Conservation (phyloP, 768 basidiomycete species). For the Leccinum olivaceopallidum region DNA sequence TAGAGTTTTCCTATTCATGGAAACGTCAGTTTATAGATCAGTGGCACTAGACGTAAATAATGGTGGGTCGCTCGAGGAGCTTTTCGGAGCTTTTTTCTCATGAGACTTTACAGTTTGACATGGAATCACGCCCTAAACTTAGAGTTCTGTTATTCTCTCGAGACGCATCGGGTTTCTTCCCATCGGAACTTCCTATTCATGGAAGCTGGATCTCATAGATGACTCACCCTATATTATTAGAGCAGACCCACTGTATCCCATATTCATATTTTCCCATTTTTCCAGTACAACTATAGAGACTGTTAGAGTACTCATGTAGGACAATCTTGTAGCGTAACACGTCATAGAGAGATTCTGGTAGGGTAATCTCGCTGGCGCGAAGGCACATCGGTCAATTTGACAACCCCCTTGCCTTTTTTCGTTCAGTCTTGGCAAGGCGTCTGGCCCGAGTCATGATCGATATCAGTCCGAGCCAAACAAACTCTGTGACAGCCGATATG, state of each 20-base stretch:
- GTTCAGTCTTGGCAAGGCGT: not conserved
- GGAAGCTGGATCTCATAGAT: not conserved
- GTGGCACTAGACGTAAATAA: not conserved
- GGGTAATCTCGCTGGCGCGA: not conserved
- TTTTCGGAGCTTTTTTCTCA: slow-evolving; percentile 3
- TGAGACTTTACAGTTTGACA: not conserved
- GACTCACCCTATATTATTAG: not conserved
- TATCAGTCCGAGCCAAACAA: not conserved
- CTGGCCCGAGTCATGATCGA: not conserved
- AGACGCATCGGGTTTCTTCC: not conserved
- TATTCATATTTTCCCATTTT: not conserved
- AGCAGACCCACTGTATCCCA: slow-evolving; percentile 1
- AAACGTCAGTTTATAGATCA: not conserved
- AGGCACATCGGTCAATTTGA: not conserved
- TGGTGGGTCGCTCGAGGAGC: not conserved
- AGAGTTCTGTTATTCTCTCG: slow-evolving; percentile 8
- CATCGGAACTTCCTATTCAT: slow-evolving; percentile 4
- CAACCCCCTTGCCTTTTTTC: not conserved
- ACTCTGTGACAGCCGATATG: too few species aligned
- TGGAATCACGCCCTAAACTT: not conserved
- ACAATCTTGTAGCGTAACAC: not conserved
- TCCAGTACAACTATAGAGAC: not conserved
- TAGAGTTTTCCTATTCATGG: slow-evolving; percentile 8
- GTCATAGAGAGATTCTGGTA: not conserved
- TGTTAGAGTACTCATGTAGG: not conserved